Evolutionary conservation across 2,329 filamentous ascomycete species (phyloP), one percentile per base, ranked within the genome.

Genomic region (Colletotrichum orbiculare): DNA sequence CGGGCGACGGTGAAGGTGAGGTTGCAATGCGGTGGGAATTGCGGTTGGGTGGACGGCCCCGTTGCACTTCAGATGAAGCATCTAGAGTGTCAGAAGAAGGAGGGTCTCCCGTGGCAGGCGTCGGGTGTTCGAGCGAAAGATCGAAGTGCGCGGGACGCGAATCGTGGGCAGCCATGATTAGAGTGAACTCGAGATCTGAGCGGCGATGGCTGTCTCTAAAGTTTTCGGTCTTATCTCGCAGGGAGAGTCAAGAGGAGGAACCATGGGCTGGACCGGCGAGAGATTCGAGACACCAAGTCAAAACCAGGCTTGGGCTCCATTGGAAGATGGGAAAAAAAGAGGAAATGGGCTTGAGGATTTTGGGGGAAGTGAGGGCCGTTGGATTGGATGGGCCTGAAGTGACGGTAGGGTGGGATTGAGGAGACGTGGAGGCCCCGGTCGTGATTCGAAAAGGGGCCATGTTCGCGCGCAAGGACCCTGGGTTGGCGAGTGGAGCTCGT

Each of bases 1-100:
- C 67, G 13, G 67, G 67, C n/a, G 67, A 68, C 50, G 66, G 65
- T 43, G 57, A 67, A 67, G 61, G 69, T 61, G 64, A 69, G 67
- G 66, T 56, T 66, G 68, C 48, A 68, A 66, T 15, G 60, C 47
- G 54, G 59, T 60, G 58, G 58, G 53, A 64, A 47, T 55, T 37
- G 64, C 46, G 68, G 64, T 64, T 47, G 47, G 66, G 50, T 35
- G 65, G 54, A 45, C 60, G 55, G 47, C 63, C 52, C 53, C 67
- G 47, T 34, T 45, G 53, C 25, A 57, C 48, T 67, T 67, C 33
- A 47, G 65, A 59, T 69, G 67, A 69, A 69, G 66, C 67, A 62
- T 63, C 52, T 34, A 33, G 61, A 60, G 67, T 69, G 54, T 69
- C 67, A 69, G 67, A 47, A 54, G 43, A 42, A 15, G 55, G 50